Evolutionary conservation across 1,284 basidiomycete genomes (phyloP), one percentile per base, ranked within the genome.

Genomic region (Austroboletus novae-zelandiae): DNA sequence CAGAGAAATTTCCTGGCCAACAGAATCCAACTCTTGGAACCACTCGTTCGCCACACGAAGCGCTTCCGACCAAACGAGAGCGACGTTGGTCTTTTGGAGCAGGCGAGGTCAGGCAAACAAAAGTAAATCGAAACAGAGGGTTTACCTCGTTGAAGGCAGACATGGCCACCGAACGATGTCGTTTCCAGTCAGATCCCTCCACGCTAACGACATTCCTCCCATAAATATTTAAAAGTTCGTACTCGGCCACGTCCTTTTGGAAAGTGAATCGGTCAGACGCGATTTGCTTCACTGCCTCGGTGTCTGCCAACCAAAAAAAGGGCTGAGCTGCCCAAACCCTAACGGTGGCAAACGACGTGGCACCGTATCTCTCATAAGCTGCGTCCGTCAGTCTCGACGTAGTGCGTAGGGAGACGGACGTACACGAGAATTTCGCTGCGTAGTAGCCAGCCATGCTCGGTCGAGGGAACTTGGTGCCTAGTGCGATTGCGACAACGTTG

Each of bases 1-100:
- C 8, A 75, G 44, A 9, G 59, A 18, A 36, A 48, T 47, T 25
- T 62, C 46, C 41, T 51, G 23, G 25, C 56, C 59, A 11, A 17
- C 2, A 9, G n/a, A 14, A 15, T 74, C 67, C 31, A 77, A 61
- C 20, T 72, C 58, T 13, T 65, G 58, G 50, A 77, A 74, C 73
- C 78, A 78, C 53, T 77, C 72, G 17, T 71, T 57, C n/a, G 72
- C 56, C 6, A 77, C 62, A 6, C 70, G 66, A 5, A 71, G 65
- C 0, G 73, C 66, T 53, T 77, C 73, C 6, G 59, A 55, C 75
- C 74, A 78, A 11, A 78, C 75, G 3, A 77, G 62, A 6, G 68
- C 69, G 47, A 75, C 70, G 31, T 77, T 78, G 15, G 67, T 65
- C 74, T 23, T 23, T 76, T 55, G 25, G 6, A 31, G 17, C 8